phyloP scores from a whole-genome alignment of 352 stramenopile species.

The Phytophthora ohioensis region DNA sequence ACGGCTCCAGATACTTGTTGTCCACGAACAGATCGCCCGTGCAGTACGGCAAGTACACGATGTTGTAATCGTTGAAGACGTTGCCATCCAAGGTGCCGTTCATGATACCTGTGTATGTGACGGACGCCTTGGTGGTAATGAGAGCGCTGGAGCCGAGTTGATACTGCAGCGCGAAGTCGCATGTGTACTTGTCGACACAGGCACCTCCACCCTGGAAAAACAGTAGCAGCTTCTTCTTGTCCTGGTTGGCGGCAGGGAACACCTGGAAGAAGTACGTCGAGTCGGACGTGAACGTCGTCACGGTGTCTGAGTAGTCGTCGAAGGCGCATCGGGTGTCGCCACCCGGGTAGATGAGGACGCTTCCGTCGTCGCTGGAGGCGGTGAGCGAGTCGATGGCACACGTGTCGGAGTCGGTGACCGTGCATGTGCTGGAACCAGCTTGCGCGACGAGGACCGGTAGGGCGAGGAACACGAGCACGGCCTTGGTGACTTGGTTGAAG shows the following conservation, averaged over 20 bases:
- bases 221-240: slow-evolving; percentile 64
- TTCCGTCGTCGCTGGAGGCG: slow-evolving; percentile 10
- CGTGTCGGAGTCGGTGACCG: slow-evolving; percentile 25
- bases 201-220: slow-evolving; percentile 67
- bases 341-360: not conserved
- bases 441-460: slow-evolving; percentile 2
- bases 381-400: slow-evolving; percentile 38
- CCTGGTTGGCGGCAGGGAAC: slow-evolving; percentile 44
- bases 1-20: slow-evolving; percentile 34
- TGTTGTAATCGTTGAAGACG: slow-evolving; percentile 73
- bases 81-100: slow-evolving; percentile 56
- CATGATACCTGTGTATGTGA: slow-evolving; percentile 55
- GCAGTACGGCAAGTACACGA: slow-evolving; percentile 76
- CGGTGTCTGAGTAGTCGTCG: slow-evolving; percentile 43
- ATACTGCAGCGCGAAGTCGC: slow-evolving; percentile 62
- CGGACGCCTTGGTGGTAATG: slow-evolving; percentile 48
- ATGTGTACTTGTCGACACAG: slow-evolving; percentile 64
- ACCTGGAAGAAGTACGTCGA: slow-evolving; percentile 67
- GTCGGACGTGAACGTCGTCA: slow-evolving; percentile 41
- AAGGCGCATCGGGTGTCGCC: slow-evolving; percentile 27
- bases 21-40: slow-evolving; percentile 67
- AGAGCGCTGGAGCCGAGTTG: slow-evolving; percentile 40
- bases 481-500: slow-evolving; percentile 8
- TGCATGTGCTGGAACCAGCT: slow-evolving; percentile 3
- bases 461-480: not conserved